These are phyloP conservation scores for Umbelopsis sp. DNA, from an alignment of 192 early-diverging fungal genomes.

Conservation along the genomic window DNA sequence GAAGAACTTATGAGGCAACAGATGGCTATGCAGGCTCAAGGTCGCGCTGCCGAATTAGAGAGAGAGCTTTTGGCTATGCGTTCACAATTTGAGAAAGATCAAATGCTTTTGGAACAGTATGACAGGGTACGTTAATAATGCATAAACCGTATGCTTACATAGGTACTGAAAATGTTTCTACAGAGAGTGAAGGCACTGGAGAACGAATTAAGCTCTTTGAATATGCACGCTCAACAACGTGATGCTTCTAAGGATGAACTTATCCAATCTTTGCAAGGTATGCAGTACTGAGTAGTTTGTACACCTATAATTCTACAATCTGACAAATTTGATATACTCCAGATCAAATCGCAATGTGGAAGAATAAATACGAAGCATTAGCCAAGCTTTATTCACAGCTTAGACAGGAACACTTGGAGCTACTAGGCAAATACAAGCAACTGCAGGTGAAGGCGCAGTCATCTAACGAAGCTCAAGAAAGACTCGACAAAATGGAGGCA, in stretches of 20 bases:
- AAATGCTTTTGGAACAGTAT: conserved; percentile 85
- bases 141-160: background rate
- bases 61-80: conserved; percentile 78
- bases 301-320: background rate
- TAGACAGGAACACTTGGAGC: conserved; percentile 92
- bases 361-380: conserved; percentile 96
- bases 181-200: conserved; percentile 83
- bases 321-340: background rate
- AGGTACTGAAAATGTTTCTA: background rate
- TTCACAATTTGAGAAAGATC: conserved; percentile 81
- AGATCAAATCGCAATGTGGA: conserved; percentile 96
- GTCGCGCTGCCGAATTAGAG: conserved; percentile 77
- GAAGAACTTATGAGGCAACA: conserved; percentile 81
- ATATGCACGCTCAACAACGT: conserved; percentile 69
- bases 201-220: conserved; percentile 77
- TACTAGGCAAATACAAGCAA: conserved; percentile 89
- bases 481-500: conserved; percentile 78
- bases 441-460: conserved; percentile 79
- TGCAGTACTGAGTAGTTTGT: background rate
- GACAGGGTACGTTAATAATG: conserved; percentile 56
- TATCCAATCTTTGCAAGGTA: conserved; percentile 81
- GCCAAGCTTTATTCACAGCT: conserved; percentile 98
- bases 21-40: conserved; percentile 78
- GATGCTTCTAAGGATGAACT: conserved; percentile 85
- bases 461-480: conserved; percentile 83